Percentiles rank a stretch among this genome's conserved stretches.
phyloP scores from a whole-genome alignment of 2,329 filamentous ascomycete species.

The Calonectria pauciramosa region DNA sequence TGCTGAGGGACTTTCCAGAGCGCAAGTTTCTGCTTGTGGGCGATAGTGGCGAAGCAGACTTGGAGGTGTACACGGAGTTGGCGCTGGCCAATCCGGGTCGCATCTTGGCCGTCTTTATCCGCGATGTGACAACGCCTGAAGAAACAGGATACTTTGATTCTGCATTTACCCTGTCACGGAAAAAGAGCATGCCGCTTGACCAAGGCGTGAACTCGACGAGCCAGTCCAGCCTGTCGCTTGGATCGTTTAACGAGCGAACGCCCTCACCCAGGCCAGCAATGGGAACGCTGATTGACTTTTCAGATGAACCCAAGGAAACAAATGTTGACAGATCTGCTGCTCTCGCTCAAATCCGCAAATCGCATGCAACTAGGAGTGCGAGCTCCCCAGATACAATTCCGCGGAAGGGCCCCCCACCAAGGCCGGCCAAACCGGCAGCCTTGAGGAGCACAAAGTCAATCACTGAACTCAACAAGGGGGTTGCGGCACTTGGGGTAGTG shows the following conservation, averaged over 20 bases:
- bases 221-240: conserved; percentile 46
- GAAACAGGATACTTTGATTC: conserved; percentile 83
- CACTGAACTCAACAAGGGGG: conserved; percentile 40
- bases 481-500: conserved; percentile 20
- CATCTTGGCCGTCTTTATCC: conserved; percentile 90
- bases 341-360: conserved; percentile 47
- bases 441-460: conserved; percentile 62
- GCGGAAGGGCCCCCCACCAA: conserved; percentile 62
- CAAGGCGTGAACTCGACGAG: conserved; percentile 39
- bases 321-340: conserved; percentile 52
- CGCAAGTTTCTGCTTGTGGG: conserved; percentile 92
- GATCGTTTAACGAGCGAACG: conserved; percentile 36
- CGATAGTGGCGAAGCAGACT: conserved; percentile 95
- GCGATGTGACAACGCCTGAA: conserved; percentile 90
- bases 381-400: conserved; percentile 50
- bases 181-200: conserved; percentile 44
- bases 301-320: conserved; percentile 62
- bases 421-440: conserved; percentile 70
- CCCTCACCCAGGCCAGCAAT: conserved; percentile 57
- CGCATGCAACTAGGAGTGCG: conserved; percentile 32
- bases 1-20: conserved; percentile 90
- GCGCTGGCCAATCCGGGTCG: conserved; percentile 85
- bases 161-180: conserved; percentile 50
- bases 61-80: conserved; percentile 98
- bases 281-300: conserved; percentile 73